Evolutionary conservation across 208 protist genomes (phyloP), one percentile per base, ranked within the genome.

Genomic region (Balamuthia mandrillaris): DNA sequence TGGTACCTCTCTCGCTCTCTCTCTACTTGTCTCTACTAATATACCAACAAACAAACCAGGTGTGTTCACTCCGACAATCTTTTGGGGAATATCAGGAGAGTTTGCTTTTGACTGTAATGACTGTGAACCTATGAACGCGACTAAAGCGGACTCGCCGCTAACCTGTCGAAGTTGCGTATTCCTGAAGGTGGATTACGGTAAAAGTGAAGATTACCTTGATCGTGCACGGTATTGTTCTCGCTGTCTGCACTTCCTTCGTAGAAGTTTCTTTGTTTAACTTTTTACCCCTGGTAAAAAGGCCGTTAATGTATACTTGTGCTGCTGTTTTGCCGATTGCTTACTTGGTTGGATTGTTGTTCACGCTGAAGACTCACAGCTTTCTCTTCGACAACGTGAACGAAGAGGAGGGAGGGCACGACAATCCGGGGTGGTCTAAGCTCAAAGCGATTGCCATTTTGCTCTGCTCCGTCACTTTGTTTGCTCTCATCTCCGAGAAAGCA

Each of bases 321-420:
- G 65, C 65, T 31, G 54, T 92, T 21, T 58, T 93, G 16, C 90
- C 89, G 5, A 7, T 94, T 4, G 68, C 88, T 42, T 93, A 93
- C 56, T n/a, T 94, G 3, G 75, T 93, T 42, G 91, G 91, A 18
- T 29, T 93, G 9, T 24, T 93, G 12, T 93, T 94, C 83, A 93
- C 91, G 5, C 70, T 93, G 12, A 93, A 93, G 63, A 93, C 91
- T 4, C 91, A 93, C 52, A 58, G 88, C 10, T 70, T 91, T 70
- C 86, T 93, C 16, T 75, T 91, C 33, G 83, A 91, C 52, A 37
- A 61, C 33, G 37, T 56, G 1, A 42, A 77, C 16, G 61, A 88
- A 12, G 72, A 92, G 21, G 72, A 78, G 52, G 31, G 82, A 52
- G 65, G 21, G 24, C 21, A 90, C 3, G 79, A 92, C 45, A 51